A percentile compares a stretch with the other conserved stretches of the same genome.
phyloP scores from a whole-genome alignment of 441 rosid species.

The Gossypium davidsonii region DNA sequence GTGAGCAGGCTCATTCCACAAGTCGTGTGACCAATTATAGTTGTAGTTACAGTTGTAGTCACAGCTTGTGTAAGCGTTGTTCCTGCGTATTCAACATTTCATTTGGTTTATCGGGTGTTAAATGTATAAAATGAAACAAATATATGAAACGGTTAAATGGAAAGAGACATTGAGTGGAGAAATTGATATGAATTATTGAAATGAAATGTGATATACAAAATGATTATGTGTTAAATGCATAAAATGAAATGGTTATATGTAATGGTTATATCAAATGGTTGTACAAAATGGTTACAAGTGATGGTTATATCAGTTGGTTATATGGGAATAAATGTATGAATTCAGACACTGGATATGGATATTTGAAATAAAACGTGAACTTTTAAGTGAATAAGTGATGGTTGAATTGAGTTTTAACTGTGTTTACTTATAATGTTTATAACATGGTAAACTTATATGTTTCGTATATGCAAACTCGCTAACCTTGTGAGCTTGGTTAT shows the following conservation, averaged over 20 bases:
- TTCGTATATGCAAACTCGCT: background rate
- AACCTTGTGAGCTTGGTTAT: background rate
- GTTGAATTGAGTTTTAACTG: background rate
- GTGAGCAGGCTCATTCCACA: background rate
- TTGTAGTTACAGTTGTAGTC: background rate
- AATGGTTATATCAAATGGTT: background rate
- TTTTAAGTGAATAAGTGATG: background rate
- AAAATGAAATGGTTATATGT: background rate
- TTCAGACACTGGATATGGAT: background rate
- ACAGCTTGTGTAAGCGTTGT: background rate
- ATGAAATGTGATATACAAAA: background rate
- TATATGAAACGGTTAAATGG: background rate
- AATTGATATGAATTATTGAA: too few species aligned
- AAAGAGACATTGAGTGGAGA: background rate
- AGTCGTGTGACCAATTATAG: too few species aligned
- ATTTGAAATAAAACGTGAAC: background rate
- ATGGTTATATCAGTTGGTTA: background rate
- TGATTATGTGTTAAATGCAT: background rate
- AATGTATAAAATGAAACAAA: background rate
- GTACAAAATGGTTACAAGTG: background rate
- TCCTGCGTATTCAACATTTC: background rate
- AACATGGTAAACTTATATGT: background rate
- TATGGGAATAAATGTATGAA: background rate
- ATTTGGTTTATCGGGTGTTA: background rate
- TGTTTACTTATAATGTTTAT: background rate